Evolutionary conservation across 139 green algal genomes (phyloP).

Genomic region (Chlorokybus atmophyticus): DNA sequence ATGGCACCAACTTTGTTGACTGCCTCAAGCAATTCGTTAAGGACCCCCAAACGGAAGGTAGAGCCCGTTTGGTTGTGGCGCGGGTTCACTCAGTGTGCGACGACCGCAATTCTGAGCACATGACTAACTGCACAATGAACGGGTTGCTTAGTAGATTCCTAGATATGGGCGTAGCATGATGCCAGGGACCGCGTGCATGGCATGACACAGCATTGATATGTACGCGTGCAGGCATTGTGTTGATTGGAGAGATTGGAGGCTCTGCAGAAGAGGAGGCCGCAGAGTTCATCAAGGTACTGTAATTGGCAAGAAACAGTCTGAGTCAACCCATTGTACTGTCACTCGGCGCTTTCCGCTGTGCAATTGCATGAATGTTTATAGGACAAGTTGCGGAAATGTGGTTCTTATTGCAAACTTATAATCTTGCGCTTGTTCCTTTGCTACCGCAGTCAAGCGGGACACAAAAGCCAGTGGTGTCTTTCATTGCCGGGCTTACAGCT

Average conservation of each 20-base stretch:
- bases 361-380: background rate
- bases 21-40: slow-evolving; percentile 88
- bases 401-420: background rate
- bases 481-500: slow-evolving; percentile 95
- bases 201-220: no score
- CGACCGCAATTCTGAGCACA: background rate
- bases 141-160: no score
- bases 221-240: slow-evolving; percentile 76
- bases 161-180: no score
- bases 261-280: slow-evolving; percentile 94
- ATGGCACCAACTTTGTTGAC: slow-evolving; percentile 95
- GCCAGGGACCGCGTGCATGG: no score
- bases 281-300: slow-evolving; percentile 44
- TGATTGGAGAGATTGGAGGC: slow-evolving; percentile 99
- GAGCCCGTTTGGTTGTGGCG: no score
- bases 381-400: background rate
- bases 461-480: slow-evolving; percentile 92
- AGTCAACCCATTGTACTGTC: background rate
- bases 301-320: background rate
- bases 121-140: no score
- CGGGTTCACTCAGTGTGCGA: no score
- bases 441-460: slow-evolving; percentile 52
- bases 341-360: background rate
- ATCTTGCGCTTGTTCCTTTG: background rate
- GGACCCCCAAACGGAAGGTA: slow-evolving; percentile 64